Evolutionary conservation across 106 monocot genomes (phyloP), one percentile per base, ranked within the genome.

Genomic region (Gastrodia elata): DNA sequence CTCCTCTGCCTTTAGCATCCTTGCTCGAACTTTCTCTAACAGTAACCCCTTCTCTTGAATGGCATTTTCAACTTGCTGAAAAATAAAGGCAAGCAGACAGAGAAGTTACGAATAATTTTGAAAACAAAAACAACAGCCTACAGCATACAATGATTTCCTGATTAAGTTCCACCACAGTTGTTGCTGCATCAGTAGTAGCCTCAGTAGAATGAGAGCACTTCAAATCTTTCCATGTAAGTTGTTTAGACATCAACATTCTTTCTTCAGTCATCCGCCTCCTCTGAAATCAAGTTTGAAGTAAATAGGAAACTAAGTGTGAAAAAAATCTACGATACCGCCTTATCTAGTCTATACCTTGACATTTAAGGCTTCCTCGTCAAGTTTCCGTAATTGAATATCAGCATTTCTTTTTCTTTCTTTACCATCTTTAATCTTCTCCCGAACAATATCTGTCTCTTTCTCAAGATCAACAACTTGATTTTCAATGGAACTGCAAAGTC

Each of bases 401-500:
- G 65, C 73, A 69, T 42, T 46, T 77, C 93, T 78, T 79, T 91
- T 98, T 67, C 81, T 86, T 39, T 81, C 82, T 72, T 46, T 86
- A 24, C 77, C 57, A 80, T 88, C 75, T 39, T 75, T 77, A 72
- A 93, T 48, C 52, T 79, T 14, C 75, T 86, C 80, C 48, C 85
- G 34, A 28, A 82, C 48, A 39, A 81, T 82, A 26, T 75, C 61
- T 34, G 80, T 56, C 33, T 93, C 91, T 24, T 75, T 80, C 65
- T 87, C 77, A 68, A 76, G 77, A 49, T 65, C 46, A 37, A 22
- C 52, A 75, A 98, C 86, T 73, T 83, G 82, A 76, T 87, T 92
- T 43, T 86, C 91, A 69, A 98, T 59, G 25, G 97, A 91, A 73
- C 86, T 82, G 71, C 91, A 91, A 57, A 98, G 75, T 24, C 93